Percentiles rank a stretch among this genome's conserved stretches.
These are phyloP conservation scores for Podaxis carcinomalis DNA, from an alignment of 768 basidiomycete genomes.

Conservation along the genomic window DNA sequence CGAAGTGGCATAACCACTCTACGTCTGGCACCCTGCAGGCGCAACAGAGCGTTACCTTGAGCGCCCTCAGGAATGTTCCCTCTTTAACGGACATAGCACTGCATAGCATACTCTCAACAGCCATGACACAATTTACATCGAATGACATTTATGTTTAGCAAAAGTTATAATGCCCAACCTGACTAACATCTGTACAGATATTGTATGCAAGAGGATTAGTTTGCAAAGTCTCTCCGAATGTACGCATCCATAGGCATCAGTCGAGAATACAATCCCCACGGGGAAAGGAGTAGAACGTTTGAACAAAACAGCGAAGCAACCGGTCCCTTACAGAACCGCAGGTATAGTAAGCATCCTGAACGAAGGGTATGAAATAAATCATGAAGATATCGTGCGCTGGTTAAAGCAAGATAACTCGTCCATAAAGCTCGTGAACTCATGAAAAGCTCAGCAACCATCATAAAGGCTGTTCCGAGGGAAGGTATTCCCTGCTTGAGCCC, in stretches of 20 bases:
- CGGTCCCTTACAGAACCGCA: background rate
- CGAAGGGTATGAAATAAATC: slow-evolving; percentile 7
- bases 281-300: background rate
- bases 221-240: background rate
- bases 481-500: slow-evolving; percentile 69
- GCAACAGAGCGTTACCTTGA: background rate
- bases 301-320: background rate
- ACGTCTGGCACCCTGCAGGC: background rate
- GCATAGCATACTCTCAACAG: background rate
- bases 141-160: background rate
- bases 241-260: background rate
- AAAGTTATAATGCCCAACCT: slow-evolving; percentile 5
- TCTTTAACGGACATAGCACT: background rate
- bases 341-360: background rate
- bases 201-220: background rate
- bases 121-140: background rate
- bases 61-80: background rate
- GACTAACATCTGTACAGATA: slow-evolving; percentile 5
- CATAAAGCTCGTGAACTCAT: background rate
- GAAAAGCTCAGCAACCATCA: slow-evolving; percentile 32
- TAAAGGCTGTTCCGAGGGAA: slow-evolving; percentile 66
- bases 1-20: slow-evolving; percentile 10
- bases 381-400: slow-evolving; percentile 3
- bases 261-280: background rate
- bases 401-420: background rate